Evolutionary conservation across 805 yeast species (phyloP).

Genomic region (Lachancea mirantina): DNA sequence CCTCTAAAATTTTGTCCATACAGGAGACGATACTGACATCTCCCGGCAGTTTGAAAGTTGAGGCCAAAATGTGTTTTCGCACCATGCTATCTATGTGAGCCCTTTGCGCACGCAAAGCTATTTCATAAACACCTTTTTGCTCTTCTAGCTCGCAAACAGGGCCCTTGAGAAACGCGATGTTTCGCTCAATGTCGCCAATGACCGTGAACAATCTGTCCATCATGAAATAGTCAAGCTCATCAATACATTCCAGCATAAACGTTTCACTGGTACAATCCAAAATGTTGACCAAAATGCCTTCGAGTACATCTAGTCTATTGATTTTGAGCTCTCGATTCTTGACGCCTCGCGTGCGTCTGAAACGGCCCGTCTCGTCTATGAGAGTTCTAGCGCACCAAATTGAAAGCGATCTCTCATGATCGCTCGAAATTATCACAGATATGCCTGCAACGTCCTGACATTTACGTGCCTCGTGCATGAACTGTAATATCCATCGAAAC

Average conservation of each 20-base stretch:
- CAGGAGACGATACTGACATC: conserved; percentile 33
- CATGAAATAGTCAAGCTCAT: conserved; percentile 8
- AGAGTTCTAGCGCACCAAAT: conserved; percentile 13
- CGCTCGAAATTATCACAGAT: conserved; percentile 4
- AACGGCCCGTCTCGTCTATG: conserved; percentile 8
- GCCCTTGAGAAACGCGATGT: conserved; percentile 14
- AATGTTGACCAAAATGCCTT: conserved; percentile 13
- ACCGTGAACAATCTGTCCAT: conserved; percentile 14
- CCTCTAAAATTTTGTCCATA: conserved; percentile 37
- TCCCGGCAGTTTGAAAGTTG: conserved; percentile 28
- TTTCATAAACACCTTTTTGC: conserved; percentile 2
- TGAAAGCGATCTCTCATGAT: conserved; percentile 13
- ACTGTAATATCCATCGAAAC: conserved; percentile 20
- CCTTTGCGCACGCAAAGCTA: conserved; percentile 12
- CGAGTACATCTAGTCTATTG: conserved; percentile 11
- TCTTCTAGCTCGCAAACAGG: conserved; percentile 13
- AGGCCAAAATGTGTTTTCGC: conserved; percentile 33
- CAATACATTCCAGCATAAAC: conserved; percentile 9
- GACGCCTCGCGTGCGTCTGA: not conserved
- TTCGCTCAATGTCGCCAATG: conserved; percentile 15
- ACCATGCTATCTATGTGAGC: conserved; percentile 32
- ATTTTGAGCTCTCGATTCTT: conserved; percentile 6
- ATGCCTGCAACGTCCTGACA: conserved; percentile 2
- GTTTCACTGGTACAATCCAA: conserved; percentile 14
- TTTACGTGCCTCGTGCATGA: conserved; percentile 12